phyloP scores from a whole-genome alignment of 257 asterid genomes.

The Solanum stenotomum region DNA sequence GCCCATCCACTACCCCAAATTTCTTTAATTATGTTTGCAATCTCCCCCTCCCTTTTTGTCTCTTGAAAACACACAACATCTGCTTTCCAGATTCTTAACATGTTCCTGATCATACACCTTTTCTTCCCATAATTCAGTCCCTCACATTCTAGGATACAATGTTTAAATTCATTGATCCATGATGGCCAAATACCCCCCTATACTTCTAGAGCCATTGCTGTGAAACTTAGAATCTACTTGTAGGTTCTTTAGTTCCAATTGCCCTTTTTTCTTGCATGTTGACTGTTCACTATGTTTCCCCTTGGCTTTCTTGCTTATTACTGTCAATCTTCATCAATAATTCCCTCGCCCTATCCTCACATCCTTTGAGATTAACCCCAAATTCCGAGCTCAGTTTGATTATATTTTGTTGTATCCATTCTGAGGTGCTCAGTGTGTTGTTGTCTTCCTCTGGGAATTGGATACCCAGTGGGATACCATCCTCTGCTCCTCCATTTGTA shows the following conservation, averaged over 20 bases:
- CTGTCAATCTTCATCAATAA: not conserved
- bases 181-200: not conserved
- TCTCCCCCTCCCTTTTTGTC: not conserved
- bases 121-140: not conserved
- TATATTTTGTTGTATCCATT: not conserved
- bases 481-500: not conserved
- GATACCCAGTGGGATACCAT: not conserved
- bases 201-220: not conserved
- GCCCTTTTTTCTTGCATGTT: not conserved
- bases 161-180: not conserved
- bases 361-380: not conserved
- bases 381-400: not conserved
- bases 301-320: not conserved
- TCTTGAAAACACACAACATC: not conserved
- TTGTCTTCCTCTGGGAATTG: not conserved
- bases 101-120: not conserved
- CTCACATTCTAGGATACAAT: not conserved
- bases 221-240: not conserved
- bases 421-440: not conserved
- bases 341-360: not conserved
- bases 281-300: not conserved
- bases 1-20: not conserved
- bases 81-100: not conserved
- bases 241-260: not conserved
- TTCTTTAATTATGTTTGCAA: not conserved